Percentiles rank a stretch among this genome's conserved stretches.
These are phyloP conservation scores for Cyberlindnera maritima DNA, from an alignment of 805 yeast genomes.

Conservation along the genomic window DNA sequence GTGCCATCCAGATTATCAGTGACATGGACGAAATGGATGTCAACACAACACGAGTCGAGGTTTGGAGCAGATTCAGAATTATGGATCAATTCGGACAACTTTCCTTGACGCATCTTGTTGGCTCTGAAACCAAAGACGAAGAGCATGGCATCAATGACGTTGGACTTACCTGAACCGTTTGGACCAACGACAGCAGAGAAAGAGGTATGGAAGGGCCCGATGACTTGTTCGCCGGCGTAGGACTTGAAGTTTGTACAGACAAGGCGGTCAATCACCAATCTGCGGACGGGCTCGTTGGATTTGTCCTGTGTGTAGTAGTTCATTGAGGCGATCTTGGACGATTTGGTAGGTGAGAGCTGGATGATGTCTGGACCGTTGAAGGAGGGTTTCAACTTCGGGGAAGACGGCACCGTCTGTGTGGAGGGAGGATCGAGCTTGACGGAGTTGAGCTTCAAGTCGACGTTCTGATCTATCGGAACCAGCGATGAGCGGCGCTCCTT, in stretches of 20 bases:
- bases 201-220: conserved; percentile 92
- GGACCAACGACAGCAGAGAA: conserved; percentile 99
- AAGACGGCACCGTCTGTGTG: conserved; percentile 21
- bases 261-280: conserved; percentile 74
- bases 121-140: conserved; percentile 98
- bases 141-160: conserved; percentile 92
- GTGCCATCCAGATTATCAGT: conserved; percentile 52
- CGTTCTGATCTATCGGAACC: conserved; percentile 24
- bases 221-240: conserved; percentile 87
- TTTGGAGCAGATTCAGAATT: conserved; percentile 73
- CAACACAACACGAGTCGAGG: conserved; percentile 80
- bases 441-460: conserved; percentile 11
- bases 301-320: conserved; percentile 27
- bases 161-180: conserved; percentile 96
- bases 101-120: conserved; percentile 93
- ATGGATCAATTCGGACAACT: conserved; percentile 88
- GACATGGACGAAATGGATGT: conserved; percentile 81
- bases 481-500: conserved; percentile 23
- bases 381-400: conserved; percentile 34
- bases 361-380: conserved; percentile 38
- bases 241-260: conserved; percentile 87
- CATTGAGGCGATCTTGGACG: conserved; percentile 31
- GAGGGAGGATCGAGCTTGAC: conserved; percentile 23
- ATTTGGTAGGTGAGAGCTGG: conserved; percentile 38
- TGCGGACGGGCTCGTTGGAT: conserved; percentile 35